These are phyloP conservation scores for Musa balbisiana DNA, from an alignment of 202 grass and related monocot genomes.

Conservation along the genomic window DNA sequence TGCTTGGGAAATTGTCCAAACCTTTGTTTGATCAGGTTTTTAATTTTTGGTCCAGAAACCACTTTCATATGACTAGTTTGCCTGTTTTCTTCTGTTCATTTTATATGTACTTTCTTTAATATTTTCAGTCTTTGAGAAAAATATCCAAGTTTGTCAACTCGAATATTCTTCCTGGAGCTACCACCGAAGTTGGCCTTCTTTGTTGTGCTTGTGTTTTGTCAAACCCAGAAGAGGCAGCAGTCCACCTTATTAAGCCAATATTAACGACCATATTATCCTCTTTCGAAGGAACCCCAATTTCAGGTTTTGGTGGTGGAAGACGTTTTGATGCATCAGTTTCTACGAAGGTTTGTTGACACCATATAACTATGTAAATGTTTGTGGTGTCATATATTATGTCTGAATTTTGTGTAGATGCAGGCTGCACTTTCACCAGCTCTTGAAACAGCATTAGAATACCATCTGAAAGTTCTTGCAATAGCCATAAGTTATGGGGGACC, in stretches of 20 bases:
- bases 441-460: constrained; percentile 77
- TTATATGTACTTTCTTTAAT: background rate
- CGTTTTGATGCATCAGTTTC: constrained; percentile 28
- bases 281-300: constrained; percentile 61
- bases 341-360: constrained; percentile 52
- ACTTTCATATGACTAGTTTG: constrained; percentile 15
- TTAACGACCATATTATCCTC: constrained; percentile 65
- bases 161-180: constrained; percentile 90
- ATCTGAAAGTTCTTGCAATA: constrained; percentile 89
- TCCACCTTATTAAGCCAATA: constrained; percentile 69
- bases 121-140: constrained; percentile 69
- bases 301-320: constrained; percentile 61
- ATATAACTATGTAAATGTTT: constrained; percentile 5
- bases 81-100: constrained; percentile 10
- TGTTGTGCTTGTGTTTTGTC: constrained; percentile 87
- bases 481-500: constrained; percentile 76
- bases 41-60: constrained; percentile 23
- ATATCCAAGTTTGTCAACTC: constrained; percentile 89
- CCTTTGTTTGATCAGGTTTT: constrained; percentile 76
- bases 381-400: constrained; percentile 5
- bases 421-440: constrained; percentile 84
- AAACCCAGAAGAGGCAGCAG: constrained; percentile 58
- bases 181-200: constrained; percentile 87
- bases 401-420: constrained; percentile 35
- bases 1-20: constrained; percentile 82